A percentile compares a stretch with the other conserved stretches of the same genome.
Conservation (phyloP, 257 asterid genomes). For the Solanum clarkiae region DNA sequence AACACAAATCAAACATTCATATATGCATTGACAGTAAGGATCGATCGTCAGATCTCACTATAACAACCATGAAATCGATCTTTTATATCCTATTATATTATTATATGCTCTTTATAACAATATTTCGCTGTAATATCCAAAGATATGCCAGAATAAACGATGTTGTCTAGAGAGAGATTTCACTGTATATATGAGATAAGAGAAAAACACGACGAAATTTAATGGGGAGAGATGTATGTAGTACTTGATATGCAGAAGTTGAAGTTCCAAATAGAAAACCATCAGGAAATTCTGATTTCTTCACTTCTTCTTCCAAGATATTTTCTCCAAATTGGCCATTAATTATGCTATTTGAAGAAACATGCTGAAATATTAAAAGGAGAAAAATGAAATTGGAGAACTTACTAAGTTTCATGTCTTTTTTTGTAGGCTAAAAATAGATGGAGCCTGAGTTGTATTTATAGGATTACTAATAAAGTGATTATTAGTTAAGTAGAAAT, state of each 20-base stretch:
- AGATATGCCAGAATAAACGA: background rate
- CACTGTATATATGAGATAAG: background rate
- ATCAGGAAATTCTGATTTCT: background rate
- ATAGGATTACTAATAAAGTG: background rate
- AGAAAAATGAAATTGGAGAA: background rate
- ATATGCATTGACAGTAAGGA: background rate
- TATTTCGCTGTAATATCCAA: too few species aligned
- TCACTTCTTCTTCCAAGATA: background rate
- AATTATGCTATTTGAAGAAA: background rate
- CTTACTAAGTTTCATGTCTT: background rate
- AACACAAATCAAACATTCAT: background rate
- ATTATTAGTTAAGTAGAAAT: background rate
- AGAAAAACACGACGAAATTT: background rate
- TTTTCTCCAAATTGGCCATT: background rate
- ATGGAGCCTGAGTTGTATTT: background rate
- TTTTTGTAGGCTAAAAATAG: background rate
- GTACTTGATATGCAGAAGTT: constrained; percentile 4
- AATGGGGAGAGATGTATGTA: background rate
- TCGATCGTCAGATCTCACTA: background rate
- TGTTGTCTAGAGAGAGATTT: background rate
- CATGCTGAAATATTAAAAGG: background rate
- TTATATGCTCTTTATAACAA: background rate
- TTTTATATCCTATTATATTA: background rate
- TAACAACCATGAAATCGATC: background rate
- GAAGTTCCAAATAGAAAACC: constrained; percentile 4